phyloP scores from a whole-genome alignment of 2,329 filamentous ascomycete genomes.

The Didymella pinodella region DNA sequence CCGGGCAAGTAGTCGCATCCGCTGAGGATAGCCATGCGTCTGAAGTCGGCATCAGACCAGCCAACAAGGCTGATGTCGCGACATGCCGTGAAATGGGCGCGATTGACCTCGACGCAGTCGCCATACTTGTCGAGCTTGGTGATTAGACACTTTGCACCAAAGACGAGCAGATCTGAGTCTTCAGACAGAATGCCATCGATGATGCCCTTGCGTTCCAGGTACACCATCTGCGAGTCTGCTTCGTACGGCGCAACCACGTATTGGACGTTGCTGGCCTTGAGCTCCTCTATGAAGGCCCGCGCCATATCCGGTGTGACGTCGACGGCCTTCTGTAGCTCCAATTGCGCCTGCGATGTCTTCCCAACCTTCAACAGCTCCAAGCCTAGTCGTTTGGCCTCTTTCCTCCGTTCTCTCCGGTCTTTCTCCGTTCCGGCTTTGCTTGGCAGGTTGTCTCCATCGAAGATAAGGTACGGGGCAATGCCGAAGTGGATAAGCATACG shows the following conservation, averaged over 20 bases:
- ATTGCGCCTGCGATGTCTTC: constrained; percentile 78
- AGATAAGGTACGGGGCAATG: constrained; percentile 92
- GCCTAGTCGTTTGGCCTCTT: constrained; percentile 78
- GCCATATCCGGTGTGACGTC: constrained; percentile 98
- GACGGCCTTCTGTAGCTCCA: constrained; percentile 91
- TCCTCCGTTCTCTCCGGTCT: constrained; percentile 75
- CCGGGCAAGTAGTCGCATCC: constrained; percentile 95
- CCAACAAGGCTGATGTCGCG: constrained; percentile 87
- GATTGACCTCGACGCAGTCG: constrained; percentile 89
- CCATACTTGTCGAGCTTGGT: constrained; percentile 96
- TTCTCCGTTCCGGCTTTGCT: constrained; percentile 90
- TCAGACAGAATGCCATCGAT: constrained; percentile 92
- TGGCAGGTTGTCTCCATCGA: constrained; percentile 93
- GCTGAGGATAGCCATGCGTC: constrained; percentile 94
- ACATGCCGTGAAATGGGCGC: constrained; percentile 86
- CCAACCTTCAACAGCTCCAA: constrained; percentile 83
- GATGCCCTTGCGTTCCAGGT: constrained; percentile 84
- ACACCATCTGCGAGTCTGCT: constrained; percentile 95
- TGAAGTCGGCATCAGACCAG: constrained; percentile 91
- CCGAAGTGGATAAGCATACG: constrained; percentile 94
- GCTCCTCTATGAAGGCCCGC: constrained; percentile 84
- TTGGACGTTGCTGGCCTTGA: constrained; percentile 79
- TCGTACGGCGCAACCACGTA: constrained; percentile 98
- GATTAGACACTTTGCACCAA: constrained; percentile 86
- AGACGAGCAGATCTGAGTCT: constrained; percentile 94